Evolutionary conservation across 805 yeast species (phyloP).

Genomic region (Pichia occidentalis): DNA sequence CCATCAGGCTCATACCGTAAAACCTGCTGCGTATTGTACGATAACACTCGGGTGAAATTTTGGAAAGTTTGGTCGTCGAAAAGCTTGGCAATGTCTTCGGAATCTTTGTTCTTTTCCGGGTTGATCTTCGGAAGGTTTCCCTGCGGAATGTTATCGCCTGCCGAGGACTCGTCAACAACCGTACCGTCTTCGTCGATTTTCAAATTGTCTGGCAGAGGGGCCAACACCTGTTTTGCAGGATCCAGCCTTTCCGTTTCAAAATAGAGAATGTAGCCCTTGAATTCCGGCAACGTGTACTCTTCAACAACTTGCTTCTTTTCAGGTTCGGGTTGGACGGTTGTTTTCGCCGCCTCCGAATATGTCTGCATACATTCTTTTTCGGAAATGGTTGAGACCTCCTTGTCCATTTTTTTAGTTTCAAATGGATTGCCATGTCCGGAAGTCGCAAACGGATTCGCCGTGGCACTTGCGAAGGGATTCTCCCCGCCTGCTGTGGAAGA

Average conservation of each 20-base stretch:
- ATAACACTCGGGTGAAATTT: constrained; percentile 65
- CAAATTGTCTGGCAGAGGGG: constrained; percentile 38
- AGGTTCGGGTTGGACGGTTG: neutral
- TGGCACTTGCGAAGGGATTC: neutral
- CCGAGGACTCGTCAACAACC: constrained; percentile 10
- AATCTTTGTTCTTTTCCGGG: constrained; percentile 24
- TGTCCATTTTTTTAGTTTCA: constrained; percentile 11
- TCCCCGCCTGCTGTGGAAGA: constrained; percentile 1
- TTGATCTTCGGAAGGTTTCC: constrained; percentile 18
- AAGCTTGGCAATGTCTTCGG: constrained; percentile 45
- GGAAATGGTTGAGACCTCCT: constrained; percentile 1
- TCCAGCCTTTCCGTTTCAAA: constrained; percentile 67
- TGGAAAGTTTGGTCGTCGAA: constrained; percentile 75
- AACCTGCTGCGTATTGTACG: constrained; percentile 81
- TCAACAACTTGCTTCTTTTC: neutral
- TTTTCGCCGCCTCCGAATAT: constrained; percentile 7
- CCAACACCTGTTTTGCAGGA: constrained; percentile 36
- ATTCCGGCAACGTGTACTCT: constrained; percentile 37
- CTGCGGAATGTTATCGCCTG: constrained; percentile 8
- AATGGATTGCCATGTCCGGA: constrained; percentile 23
- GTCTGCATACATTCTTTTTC: neutral
- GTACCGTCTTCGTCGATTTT: constrained; percentile 14
- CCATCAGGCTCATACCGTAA: constrained; percentile 81
- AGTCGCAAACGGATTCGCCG: constrained; percentile 31
- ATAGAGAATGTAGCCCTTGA: constrained; percentile 61